A percentile compares a stretch with the other conserved stretches of the same genome.
Evolutionary conservation across 176 grass and related monocot genomes (phyloP).

Genomic region (Carex kokanica): DNA sequence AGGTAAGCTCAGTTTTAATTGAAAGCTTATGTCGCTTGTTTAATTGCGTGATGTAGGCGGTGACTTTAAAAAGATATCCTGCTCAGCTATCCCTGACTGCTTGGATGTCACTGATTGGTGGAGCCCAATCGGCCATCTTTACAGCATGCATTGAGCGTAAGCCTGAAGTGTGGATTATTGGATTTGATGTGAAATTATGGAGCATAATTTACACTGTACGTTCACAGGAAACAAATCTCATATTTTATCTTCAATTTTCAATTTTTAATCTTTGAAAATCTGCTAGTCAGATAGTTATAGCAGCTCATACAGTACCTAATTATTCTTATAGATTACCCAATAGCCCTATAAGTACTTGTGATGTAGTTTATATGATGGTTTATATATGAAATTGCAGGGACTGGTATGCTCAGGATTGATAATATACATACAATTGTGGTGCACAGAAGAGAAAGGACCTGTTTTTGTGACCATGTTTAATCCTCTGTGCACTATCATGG

Average conservation of each 20-base stretch:
- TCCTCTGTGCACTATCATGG: constrained; percentile 70
- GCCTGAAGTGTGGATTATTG: constrained; percentile 52
- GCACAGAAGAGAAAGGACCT: constrained; percentile 77
- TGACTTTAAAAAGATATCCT: constrained; percentile 75
- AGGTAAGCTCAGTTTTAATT: background rate
- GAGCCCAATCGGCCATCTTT: constrained; percentile 58
- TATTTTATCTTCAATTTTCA: background rate
- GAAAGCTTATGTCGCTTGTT: background rate
- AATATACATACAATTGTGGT: constrained; percentile 84
- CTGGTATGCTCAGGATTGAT: constrained; percentile 71
- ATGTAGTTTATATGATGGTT: background rate
- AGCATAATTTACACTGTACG: constrained; percentile 56
- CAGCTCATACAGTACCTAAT: background rate
- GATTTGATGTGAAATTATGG: constrained; percentile 82
- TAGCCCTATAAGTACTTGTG: background rate
- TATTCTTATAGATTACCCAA: background rate
- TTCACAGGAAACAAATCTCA: background rate
- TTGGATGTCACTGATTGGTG: constrained; percentile 77
- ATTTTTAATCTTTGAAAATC: background rate
- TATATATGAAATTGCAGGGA: constrained; percentile 38
- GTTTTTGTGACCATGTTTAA: constrained; percentile 99
- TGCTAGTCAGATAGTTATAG: background rate
- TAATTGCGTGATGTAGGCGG: constrained; percentile 36
- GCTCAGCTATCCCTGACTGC: constrained; percentile 75
- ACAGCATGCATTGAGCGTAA: constrained; percentile 43